A percentile compares a stretch with the other conserved stretches of the same genome.
Evolutionary conservation across 2,329 filamentous ascomycete species (phyloP).

Genomic region (Fusarium siculi): DNA sequence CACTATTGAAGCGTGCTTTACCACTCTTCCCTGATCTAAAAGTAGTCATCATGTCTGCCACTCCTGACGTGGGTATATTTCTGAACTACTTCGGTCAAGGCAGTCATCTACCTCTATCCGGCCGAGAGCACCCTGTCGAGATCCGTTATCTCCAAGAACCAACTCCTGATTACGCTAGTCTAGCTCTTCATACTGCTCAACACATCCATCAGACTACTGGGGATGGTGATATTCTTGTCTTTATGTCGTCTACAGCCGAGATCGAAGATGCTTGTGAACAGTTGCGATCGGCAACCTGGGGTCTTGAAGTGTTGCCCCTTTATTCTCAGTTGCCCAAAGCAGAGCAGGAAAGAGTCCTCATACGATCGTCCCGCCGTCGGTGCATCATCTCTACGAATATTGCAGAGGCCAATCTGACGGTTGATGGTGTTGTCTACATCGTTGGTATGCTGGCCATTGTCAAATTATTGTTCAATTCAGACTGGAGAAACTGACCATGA

Average conservation of each 20-base stretch:
- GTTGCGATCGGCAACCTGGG: slow-evolving; percentile 47
- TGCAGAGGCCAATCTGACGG: slow-evolving; percentile 95
- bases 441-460: slow-evolving; percentile 78
- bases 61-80: background rate
- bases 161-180: background rate
- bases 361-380: slow-evolving; percentile 84
- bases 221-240: background rate
- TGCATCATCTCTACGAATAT: slow-evolving; percentile 98
- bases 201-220: background rate
- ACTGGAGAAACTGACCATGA: background rate
- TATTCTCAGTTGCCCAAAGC: slow-evolving; percentile 92
- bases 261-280: background rate
- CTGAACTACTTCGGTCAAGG: background rate
- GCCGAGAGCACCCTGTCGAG: background rate
- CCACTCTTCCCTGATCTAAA: background rate
- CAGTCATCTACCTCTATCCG: background rate
- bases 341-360: slow-evolving; percentile 91
- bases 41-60: background rate
- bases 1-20: background rate
- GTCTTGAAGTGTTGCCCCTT: slow-evolving; percentile 89
- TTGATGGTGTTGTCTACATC: slow-evolving; percentile 76
- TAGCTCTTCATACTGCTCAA: background rate
- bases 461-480: background rate
- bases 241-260: background rate
- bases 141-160: background rate